Conservation (phyloP, 75 land plant species). For the Gnetum montanum region DNA sequence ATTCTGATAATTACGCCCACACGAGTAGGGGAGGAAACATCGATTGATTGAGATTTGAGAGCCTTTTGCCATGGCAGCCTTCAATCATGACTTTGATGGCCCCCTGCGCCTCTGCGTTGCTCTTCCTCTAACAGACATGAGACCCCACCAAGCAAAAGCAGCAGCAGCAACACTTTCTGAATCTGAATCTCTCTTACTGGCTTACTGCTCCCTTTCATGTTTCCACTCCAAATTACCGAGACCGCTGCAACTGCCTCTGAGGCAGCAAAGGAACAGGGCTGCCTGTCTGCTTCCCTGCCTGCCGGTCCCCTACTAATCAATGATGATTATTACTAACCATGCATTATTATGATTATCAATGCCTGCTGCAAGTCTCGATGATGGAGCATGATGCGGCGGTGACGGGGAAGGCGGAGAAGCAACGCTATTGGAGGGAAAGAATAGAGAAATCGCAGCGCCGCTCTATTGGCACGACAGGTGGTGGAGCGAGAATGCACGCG, state of each 20-base stretch:
- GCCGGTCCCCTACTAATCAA: background rate
- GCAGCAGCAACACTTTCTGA: background rate
- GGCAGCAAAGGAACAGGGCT: too few relatives aligned
- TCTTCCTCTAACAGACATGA: too few relatives aligned
- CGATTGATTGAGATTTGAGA: background rate
- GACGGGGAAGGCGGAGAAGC: too few relatives aligned
- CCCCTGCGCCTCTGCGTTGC: background rate
- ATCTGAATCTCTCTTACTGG: background rate
- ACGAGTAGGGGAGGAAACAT: conserved; percentile 3
- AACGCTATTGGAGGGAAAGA: background rate
- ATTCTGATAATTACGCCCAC: conserved; percentile 7
- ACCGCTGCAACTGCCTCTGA: too few relatives aligned
- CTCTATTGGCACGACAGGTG: background rate
- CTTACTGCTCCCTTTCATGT: background rate
- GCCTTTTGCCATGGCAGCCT: background rate
- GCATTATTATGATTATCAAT: background rate
- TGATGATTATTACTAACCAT: background rate
- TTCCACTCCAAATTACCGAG: background rate
- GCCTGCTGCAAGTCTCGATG: background rate
- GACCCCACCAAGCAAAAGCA: background rate
- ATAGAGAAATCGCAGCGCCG: too few relatives aligned
- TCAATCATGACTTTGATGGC: background rate
- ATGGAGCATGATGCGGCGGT: too few relatives aligned
- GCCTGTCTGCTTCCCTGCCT: too few relatives aligned
- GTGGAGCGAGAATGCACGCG: conserved; percentile 3